Evolutionary conservation across 257 asterid genomes (phyloP).

Genomic region (Thymus mandschuricus): DNA sequence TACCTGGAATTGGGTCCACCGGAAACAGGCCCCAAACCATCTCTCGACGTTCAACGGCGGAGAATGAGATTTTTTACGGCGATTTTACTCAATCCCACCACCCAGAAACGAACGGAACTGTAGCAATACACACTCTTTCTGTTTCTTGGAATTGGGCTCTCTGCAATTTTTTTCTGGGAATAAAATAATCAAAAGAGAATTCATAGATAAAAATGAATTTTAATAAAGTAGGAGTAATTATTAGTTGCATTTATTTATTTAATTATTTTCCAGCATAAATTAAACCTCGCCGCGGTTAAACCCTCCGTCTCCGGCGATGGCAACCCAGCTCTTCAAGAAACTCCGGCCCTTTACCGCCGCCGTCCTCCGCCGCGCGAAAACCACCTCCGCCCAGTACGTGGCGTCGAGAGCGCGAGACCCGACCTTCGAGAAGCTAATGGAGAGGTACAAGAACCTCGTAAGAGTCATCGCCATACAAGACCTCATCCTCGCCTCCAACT

Average conservation of each 20-base stretch:
- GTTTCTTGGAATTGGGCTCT: background rate
- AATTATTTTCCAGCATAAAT: background rate
- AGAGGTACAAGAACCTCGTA: conserved; percentile 71
- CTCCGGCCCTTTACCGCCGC: conserved; percentile 27
- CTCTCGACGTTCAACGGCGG: background rate
- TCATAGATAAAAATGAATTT: no score
- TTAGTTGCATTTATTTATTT: no score
- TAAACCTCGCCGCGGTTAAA: background rate
- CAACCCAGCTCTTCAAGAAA: conserved; percentile 48
- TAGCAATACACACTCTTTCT: no score
- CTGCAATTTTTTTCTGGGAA: no score
- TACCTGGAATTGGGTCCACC: conserved; percentile 88
- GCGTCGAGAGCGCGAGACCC: conserved; percentile 80
- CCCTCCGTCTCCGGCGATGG: conserved; percentile 40
- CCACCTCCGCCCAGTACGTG: conserved; percentile 71
- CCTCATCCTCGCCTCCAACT: conserved; percentile 61
- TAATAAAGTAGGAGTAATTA: no score
- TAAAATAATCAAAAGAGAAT: no score
- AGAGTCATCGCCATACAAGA: conserved; percentile 76
- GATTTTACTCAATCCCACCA: background rate
- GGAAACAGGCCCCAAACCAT: conserved; percentile 98
- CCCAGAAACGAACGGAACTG: background rate
- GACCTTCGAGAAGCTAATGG: conserved; percentile 89
- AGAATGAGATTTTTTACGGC: conserved; percentile 1
- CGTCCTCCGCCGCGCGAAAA: conserved; percentile 60